phyloP scores from a whole-genome alignment of 2,329 filamentous ascomycete genomes.

The Lasiodiplodia citricola region DNA sequence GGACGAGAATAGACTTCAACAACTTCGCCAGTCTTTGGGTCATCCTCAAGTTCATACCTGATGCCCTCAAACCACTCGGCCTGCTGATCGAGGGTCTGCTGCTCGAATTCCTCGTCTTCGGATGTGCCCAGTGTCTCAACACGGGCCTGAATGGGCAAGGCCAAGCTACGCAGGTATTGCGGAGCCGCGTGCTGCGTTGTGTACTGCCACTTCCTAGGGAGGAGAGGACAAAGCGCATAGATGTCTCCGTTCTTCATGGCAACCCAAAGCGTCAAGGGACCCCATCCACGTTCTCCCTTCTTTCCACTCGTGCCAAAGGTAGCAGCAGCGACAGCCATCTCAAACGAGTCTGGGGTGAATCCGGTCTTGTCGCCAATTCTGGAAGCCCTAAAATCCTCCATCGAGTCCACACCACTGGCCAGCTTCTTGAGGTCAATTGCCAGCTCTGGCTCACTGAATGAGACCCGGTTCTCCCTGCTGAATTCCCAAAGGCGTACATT shows the following conservation, averaged over 20 bases:
- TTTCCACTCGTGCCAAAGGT: conserved; percentile 77
- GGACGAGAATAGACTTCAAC: conserved; percentile 64
- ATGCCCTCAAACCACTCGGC: conserved; percentile 61
- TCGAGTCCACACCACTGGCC: conserved; percentile 78
- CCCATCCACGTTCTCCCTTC: conserved; percentile 73
- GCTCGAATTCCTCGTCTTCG: conserved; percentile 51
- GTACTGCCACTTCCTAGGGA: conserved; percentile 83
- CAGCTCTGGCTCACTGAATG: conserved; percentile 81
- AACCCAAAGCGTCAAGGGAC: conserved; percentile 94
- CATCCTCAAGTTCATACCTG: conserved; percentile 52
- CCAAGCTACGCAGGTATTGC: conserved; percentile 25
- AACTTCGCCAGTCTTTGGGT: conserved; percentile 55
- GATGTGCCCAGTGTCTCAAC: conserved; percentile 46
- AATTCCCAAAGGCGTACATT: conserved; percentile 91
- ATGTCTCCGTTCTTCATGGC: conserved; percentile 94
- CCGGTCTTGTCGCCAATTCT: conserved; percentile 74
- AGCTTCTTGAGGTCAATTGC: conserved; percentile 89
- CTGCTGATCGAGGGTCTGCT: conserved; percentile 57
- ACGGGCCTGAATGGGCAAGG: conserved; percentile 50
- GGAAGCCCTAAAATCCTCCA: conserved; percentile 83
- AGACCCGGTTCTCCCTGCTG: conserved; percentile 80
- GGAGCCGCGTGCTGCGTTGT: conserved; percentile 33
- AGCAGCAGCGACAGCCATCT: conserved; percentile 92
- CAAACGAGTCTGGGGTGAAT: conserved; percentile 86
- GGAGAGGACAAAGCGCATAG: conserved; percentile 88